Conservation (phyloP, 306 rosid genomes). For the Albizia julibrissin region DNA sequence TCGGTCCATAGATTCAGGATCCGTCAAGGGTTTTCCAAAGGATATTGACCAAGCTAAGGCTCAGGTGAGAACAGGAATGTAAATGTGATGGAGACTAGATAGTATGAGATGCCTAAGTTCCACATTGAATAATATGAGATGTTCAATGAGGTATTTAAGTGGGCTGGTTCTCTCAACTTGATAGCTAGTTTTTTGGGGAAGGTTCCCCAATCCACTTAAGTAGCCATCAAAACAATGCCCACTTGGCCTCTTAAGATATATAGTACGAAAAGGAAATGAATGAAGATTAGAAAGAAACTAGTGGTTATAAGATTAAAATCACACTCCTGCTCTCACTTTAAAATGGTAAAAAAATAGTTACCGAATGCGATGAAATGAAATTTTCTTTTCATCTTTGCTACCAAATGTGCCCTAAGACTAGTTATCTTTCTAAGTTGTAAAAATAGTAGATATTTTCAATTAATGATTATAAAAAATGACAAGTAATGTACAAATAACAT, state of each 20-base stretch:
- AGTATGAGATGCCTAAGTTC: neutral
- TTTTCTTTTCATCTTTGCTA: neutral
- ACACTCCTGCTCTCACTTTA: neutral
- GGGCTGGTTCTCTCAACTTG: neutral
- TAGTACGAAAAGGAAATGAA: neutral
- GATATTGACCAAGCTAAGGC: conserved; percentile 57
- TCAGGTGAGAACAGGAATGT: conserved; percentile 54
- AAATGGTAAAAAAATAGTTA: neutral
- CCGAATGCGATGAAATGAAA: neutral
- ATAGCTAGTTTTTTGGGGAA: neutral
- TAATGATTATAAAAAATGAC: too few species aligned
- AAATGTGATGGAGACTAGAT: neutral
- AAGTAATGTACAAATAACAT: neutral
- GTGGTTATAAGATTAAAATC: neutral
- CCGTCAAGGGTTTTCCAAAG: conserved; percentile 78
- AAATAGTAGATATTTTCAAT: neutral
- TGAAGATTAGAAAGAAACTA: neutral
- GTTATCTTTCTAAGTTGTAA: neutral
- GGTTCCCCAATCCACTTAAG: neutral
- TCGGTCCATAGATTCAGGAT: conserved; percentile 83
- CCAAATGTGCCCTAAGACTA: neutral
- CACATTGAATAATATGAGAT: neutral
- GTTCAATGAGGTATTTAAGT: neutral
- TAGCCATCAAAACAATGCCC: neutral
- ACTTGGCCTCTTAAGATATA: conserved; percentile 5